A percentile compares a stretch with the other conserved stretches of the same genome.
Evolutionary conservation across 108 stramenopile genomes (phyloP).

Genomic region (Pseudonitzschia multistriata): DNA sequence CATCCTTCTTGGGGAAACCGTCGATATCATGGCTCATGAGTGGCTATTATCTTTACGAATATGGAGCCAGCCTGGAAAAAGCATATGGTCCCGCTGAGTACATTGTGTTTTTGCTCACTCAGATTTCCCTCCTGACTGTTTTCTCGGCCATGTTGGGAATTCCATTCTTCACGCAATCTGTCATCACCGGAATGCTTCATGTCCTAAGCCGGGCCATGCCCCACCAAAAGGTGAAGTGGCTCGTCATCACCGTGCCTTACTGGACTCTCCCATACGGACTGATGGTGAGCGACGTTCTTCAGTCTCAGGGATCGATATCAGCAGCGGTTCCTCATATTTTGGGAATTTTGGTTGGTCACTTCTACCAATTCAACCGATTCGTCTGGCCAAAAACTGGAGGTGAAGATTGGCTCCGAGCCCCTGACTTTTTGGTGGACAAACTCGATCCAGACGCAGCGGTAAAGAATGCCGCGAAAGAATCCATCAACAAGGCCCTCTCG

Average conservation of each 20-base stretch:
- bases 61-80: conserved; percentile 81
- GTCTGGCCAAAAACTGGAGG: conserved; percentile 85
- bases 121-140: conserved; percentile 54
- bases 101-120: conserved; percentile 68
- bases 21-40: conserved; percentile 84
- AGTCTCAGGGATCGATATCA: conserved; percentile 46
- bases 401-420: conserved; percentile 84
- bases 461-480: conserved; percentile 46
- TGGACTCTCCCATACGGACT: conserved; percentile 84
- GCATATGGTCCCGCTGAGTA: conserved; percentile 81
- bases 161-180: conserved; percentile 76
- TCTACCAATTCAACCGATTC: conserved; percentile 80
- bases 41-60: conserved; percentile 82
- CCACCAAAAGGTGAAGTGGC: conserved; percentile 81
- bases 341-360: conserved; percentile 85
- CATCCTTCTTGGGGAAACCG: conserved; percentile 82
- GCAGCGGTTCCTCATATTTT: conserved; percentile 83
- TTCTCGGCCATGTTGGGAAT: conserved; percentile 65
- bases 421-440: conserved; percentile 53
- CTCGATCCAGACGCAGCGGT: conserved; percentile 56
- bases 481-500: conserved; percentile 59
- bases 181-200: conserved; percentile 88
- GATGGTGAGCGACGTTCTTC: conserved; percentile 81
- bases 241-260: conserved; percentile 84
- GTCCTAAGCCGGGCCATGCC: conserved; percentile 84